These are phyloP conservation scores for Aspergillus nidulans DNA, from an alignment of 495 filamentous ascomycete species.

Conservation along the genomic window DNA sequence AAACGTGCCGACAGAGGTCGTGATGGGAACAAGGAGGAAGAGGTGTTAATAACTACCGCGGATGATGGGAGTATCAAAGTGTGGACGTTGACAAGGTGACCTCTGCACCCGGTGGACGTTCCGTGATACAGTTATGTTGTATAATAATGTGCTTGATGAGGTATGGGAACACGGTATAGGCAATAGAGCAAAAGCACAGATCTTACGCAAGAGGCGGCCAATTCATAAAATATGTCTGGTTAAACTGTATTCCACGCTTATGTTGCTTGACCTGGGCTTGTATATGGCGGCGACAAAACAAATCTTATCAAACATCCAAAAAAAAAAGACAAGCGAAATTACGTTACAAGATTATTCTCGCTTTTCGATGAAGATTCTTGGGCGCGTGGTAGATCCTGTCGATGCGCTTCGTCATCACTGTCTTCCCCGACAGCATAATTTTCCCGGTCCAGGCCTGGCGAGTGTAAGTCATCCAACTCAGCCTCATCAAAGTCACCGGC, in stretches of 20 bases:
- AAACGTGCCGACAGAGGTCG: slow-evolving; percentile 37
- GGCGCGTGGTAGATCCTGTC: slow-evolving; percentile 8
- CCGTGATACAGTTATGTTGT: too few species aligned
- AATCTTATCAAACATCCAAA: background rate
- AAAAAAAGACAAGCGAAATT: background rate
- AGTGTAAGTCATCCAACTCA: slow-evolving; percentile 73
- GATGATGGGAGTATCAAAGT: slow-evolving; percentile 75
- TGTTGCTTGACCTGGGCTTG: background rate
- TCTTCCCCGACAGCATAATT: slow-evolving; percentile 42
- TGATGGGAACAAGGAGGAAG: slow-evolving; percentile 48
- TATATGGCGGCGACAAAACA: background rate
- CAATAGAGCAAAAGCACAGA: background rate
- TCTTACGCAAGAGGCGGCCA: background rate
- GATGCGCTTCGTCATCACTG: slow-evolving; percentile 32
- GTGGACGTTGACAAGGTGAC: slow-evolving; percentile 51
- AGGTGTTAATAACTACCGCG: slow-evolving; percentile 73
- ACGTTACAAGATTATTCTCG: background rate
- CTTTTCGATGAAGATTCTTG: background rate
- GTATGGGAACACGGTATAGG: background rate
- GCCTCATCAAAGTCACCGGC: slow-evolving; percentile 86
- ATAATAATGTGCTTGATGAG: background rate
- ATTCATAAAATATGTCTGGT: background rate
- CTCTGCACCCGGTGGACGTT: background rate
- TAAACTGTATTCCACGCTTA: background rate
- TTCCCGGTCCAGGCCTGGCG: slow-evolving; percentile 33